phyloP scores from a whole-genome alignment of 192 early-diverging fungal genomes.

The Umbelopsis vinacea region DNA sequence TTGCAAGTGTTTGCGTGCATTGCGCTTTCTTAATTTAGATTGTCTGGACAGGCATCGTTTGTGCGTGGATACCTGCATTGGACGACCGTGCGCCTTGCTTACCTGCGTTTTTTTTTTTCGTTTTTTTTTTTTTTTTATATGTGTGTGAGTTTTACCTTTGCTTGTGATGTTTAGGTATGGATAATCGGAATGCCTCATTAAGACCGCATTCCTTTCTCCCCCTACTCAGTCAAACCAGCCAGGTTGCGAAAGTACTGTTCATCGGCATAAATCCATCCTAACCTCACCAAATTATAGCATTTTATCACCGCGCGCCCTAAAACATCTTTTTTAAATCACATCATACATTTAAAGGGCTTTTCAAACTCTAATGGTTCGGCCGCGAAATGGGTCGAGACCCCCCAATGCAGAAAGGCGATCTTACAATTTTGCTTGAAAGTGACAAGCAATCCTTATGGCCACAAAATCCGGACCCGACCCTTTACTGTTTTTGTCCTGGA shows the following conservation, averaged over 20 bases:
- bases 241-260: background rate
- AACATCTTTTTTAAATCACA: too few species aligned
- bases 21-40: background rate
- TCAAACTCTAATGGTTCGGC: too few species aligned
- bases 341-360: too few species aligned
- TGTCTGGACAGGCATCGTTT: background rate
- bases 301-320: too few species aligned
- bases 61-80: constrained; percentile 10
- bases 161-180: constrained; percentile 4
- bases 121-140: too few species aligned
- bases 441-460: background rate
- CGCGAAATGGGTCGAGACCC: background rate
- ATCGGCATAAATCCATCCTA: background rate
- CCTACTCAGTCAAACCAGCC: background rate
- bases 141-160: background rate
- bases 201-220: background rate
- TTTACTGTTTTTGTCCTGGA: background rate
- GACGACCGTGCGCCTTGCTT: constrained; percentile 10
- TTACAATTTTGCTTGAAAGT: background rate
- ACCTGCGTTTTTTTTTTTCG: background rate
- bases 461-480: constrained; percentile 14
- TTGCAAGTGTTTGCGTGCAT: too few species aligned
- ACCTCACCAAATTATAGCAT: background rate
- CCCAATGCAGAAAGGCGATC: constrained; percentile 11
- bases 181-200: background rate